Evolutionary conservation across 768 basidiomycete species (phyloP), one percentile per base, ranked within the genome.

Genomic region (Pholiota conissans): DNA sequence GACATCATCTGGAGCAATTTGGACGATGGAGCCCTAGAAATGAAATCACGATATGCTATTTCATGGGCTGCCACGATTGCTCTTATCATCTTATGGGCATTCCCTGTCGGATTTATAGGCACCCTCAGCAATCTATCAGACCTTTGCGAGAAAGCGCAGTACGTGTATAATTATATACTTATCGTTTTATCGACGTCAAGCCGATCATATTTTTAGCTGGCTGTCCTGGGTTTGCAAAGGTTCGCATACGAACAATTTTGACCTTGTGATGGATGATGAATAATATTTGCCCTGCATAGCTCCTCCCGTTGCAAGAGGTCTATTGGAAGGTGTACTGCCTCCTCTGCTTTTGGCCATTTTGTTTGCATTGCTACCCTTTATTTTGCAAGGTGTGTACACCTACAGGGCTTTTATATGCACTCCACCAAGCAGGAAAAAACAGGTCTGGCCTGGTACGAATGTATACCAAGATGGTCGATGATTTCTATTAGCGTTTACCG

Each of bases 401-500:
- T 6, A 6, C 13, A 6, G 30, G 13, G 13, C 30, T 32, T 32
- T 32, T 32, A 32, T 32, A 6, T 32, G 13, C 13, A n/a, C n/a
- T n/a, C n/a, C n/a, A n/a, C n/a, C n/a, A n/a, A n/a, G n/a, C 13
- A 13, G 6, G 30, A 32, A 6, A 32, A 27, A 51, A 28, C 28
- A 72, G 86, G 70, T 14, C 70, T 89, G 11, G 85, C 87, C 18
- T 82, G 82, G 74, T 86, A 87, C 61, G 84, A 90, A 67, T 87
- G 87, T 46, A 87, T 87, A 47, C 88, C 89, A 0, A 78, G 84
- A 35, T 82, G 82, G 58, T 87, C 86, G 0, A 73, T 84, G 20
- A 81, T 91, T n/a, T 86, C 87, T 45, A 74, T 88, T 57, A 84
- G 84, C 65, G 79, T 91, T 27, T 90, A 89, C 75, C 80, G 80